Conservation (phyloP, 108 stramenopile species). For the Licmophora abbreviata region DNA sequence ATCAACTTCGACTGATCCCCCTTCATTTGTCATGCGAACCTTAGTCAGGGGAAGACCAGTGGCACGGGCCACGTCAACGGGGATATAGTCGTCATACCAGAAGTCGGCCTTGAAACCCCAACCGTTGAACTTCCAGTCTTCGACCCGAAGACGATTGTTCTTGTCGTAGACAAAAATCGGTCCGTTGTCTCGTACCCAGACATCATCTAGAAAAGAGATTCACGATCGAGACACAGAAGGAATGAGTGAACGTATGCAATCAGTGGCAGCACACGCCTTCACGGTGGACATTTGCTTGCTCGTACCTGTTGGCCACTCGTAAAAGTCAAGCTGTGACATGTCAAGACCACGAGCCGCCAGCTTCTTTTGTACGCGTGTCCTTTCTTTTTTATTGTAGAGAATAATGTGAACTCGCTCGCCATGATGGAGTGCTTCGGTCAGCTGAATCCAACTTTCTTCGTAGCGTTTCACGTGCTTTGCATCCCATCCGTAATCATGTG, state of each 20-base stretch:
- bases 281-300: too few relatives aligned
- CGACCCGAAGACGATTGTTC: conserved; percentile 6
- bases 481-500: conserved; percentile 25
- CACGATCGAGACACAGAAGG: too few relatives aligned
- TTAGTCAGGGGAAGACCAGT: conserved; percentile 5
- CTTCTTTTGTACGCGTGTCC: conserved; percentile 5
- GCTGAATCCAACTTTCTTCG: conserved; percentile 27
- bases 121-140: conserved; percentile 37
- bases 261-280: too few relatives aligned
- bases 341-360: conserved; percentile 9
- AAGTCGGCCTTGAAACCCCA: conserved; percentile 25
- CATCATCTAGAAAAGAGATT: too few relatives aligned
- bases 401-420: conserved; percentile 36
- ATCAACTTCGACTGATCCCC: conserved; percentile 39
- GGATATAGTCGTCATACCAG: conserved; percentile 7
- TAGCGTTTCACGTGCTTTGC: conserved; percentile 17
- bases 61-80: conserved; percentile 3
- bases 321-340: conserved; percentile 23
- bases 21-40: conserved; percentile 35
- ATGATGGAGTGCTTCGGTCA: conserved; percentile 22
- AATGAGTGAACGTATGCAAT: too few relatives aligned
- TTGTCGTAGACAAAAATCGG: conserved; percentile 32
- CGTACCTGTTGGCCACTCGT: conserved; percentile 6
- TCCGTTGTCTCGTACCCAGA: conserved; percentile 51
- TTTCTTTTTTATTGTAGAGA: conserved; percentile 18